Evolutionary conservation across 768 basidiomycete genomes (phyloP), one percentile per base, ranked within the genome.

Genomic region (Suillus hirtellus): DNA sequence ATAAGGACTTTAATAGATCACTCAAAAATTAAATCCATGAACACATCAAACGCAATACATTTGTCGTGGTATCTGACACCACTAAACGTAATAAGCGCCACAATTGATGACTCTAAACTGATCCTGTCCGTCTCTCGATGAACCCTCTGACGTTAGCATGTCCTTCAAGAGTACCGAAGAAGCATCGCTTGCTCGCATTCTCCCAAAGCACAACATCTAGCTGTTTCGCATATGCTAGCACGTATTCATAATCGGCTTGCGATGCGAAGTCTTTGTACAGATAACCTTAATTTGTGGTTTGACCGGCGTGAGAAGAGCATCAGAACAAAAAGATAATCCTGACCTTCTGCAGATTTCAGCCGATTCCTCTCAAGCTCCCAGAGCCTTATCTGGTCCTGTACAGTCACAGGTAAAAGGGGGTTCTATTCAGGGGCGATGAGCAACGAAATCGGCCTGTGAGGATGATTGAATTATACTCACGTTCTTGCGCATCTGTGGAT

Each of bases 361-460:
- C 97, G 86, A 73, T 97, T 95, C 76, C 90, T 86, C 79, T 99
- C 97, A 50, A 96, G 82, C 76, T 99, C 96, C 95, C 97, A 99
- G 19, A 99, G 81, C 63, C 96, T 88, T 65, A 99, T 92, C 77
- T 99, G 96, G 77, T 99, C 96, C 72, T 97, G 95, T 0, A 99
- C 96, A 0, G 97, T 99, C 50, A 97, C 95, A 35, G 97, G 96
- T 27, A 99, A 81, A 15, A 99, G 79, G 10, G 96, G 96, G 72
- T 93, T 93, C 93, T 96, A 72, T 34, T 55, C 15, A 62, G 60
- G 68, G 69, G 50, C 61, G 63, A 12, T 67, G 52, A 68, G 61
- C 63, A 40, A 56, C 42, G 8, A 27, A 31, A 38, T 38, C 52
- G 47, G n/a, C 12, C 46, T 43, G 31, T 19, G 42, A 56, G 37